These are phyloP conservation scores for Vaucheria bursata DNA, from an alignment of 352 stramenopile species.

Conservation along the genomic window DNA sequence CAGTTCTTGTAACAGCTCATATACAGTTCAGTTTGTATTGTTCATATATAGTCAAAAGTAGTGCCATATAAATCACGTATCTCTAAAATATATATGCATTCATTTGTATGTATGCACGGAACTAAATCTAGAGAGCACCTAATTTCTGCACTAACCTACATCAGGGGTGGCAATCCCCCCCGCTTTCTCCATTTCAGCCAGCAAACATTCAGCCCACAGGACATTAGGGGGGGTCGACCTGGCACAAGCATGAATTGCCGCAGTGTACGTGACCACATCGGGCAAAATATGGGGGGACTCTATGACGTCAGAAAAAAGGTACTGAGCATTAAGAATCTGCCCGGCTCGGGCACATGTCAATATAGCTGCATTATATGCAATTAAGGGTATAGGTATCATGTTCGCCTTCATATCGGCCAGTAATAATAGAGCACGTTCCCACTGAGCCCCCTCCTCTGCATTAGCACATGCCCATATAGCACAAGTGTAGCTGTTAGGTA, in stretches of 20 bases:
- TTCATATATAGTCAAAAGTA: no score
- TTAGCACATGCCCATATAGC: conserved; percentile 4
- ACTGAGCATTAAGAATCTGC: not conserved
- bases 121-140: no score
- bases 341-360: not conserved
- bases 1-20: no score
- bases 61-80: no score
- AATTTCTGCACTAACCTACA: no score
- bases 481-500: conserved; percentile 1
- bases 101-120: no score
- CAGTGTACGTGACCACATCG: not conserved
- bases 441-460: not conserved
- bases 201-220: not conserved
- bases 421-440: conserved; percentile 7
- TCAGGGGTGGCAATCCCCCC: not conserved
- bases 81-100: no score
- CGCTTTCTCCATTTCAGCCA: not conserved
- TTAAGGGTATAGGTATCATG: not conserved
- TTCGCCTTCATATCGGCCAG: conserved; percentile 1
- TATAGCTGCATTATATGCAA: not conserved
- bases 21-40: no score
- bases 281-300: not conserved
- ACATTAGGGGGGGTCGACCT: not conserved
- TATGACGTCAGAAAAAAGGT: not conserved
- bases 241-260: not conserved